Conservation (phyloP, 441 rosid genomes). For the Macaranga tanarius region DNA sequence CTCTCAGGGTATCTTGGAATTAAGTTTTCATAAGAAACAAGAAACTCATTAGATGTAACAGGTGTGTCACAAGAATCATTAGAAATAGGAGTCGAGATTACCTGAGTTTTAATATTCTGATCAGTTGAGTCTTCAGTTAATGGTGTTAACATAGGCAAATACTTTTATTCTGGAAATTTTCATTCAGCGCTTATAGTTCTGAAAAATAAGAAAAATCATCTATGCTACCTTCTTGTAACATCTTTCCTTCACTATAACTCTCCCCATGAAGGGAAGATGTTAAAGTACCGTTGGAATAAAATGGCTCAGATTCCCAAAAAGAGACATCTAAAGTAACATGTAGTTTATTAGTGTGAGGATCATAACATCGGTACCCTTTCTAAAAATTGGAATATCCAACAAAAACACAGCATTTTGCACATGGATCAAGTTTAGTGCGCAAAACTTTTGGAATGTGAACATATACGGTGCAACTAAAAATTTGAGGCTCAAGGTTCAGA, state of each 20-base stretch:
- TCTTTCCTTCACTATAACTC: background rate
- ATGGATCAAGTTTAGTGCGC: no score
- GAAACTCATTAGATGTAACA: no score
- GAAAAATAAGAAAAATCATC: background rate
- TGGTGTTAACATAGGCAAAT: background rate
- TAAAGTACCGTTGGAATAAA: background rate
- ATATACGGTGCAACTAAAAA: background rate
- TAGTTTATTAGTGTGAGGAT: background rate
- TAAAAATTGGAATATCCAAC: background rate
- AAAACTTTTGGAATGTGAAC: constrained; percentile 17
- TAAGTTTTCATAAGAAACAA: background rate
- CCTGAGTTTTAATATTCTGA: background rate
- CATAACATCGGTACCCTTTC: constrained; percentile 9
- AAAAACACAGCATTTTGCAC: background rate
- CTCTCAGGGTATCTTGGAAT: background rate
- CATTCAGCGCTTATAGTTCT: background rate
- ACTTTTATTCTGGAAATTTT: background rate
- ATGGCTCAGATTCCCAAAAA: constrained; percentile 5
- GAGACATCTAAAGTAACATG: constrained; percentile 2
- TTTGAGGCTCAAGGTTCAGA: background rate
- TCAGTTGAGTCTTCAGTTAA: constrained; percentile 1
- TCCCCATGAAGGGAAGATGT: constrained; percentile 14
- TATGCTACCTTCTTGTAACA: background rate
- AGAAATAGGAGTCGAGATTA: background rate
- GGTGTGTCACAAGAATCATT: background rate